These are phyloP conservation scores for Carpinus viminea DNA, from an alignment of 306 rosid genomes.

Conservation along the genomic window DNA sequence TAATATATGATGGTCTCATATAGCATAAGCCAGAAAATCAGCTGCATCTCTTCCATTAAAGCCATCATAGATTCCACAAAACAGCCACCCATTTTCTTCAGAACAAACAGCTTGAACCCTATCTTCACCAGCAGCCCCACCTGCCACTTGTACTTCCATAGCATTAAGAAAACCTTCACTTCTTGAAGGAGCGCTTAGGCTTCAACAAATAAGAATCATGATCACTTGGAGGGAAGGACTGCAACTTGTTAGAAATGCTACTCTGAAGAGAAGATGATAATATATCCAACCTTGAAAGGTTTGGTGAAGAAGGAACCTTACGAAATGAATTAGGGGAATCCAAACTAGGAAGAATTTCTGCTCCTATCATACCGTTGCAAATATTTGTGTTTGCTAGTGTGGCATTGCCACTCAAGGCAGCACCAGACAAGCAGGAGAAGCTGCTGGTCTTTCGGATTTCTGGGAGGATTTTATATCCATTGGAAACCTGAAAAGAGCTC, in stretches of 20 bases:
- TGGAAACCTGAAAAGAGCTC: constrained; percentile 38
- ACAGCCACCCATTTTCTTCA: constrained; percentile 98
- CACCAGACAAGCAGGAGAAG: constrained; percentile 97
- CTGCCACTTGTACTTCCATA: constrained; percentile 89
- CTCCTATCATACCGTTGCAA: constrained; percentile 90
- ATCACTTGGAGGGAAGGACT: constrained; percentile 74
- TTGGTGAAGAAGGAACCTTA: constrained; percentile 75
- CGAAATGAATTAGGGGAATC: constrained; percentile 96
- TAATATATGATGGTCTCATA: constrained; percentile 76
- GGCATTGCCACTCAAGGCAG: constrained; percentile 94
- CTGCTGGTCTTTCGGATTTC: constrained; percentile 74
- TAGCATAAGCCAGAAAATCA: constrained; percentile 90
- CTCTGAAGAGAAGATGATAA: constrained; percentile 80
- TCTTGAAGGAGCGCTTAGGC: constrained; percentile 58
- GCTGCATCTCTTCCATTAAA: constrained; percentile 99
- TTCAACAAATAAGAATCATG: constrained; percentile 58
- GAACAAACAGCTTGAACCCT: constrained; percentile 99
- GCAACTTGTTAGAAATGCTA: constrained; percentile 77
- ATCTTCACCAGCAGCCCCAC: constrained; percentile 99
- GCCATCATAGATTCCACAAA: constrained; percentile 95
- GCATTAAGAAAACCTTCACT: constrained; percentile 76
- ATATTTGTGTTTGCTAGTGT: constrained; percentile 94
- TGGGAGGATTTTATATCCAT: constrained; percentile 41
- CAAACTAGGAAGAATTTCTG: constrained; percentile 89
- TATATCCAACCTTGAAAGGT: constrained; percentile 69